These are phyloP conservation scores for Xerocomellus chrysenteron DNA, from an alignment of 768 basidiomycete species.

Conservation along the genomic window DNA sequence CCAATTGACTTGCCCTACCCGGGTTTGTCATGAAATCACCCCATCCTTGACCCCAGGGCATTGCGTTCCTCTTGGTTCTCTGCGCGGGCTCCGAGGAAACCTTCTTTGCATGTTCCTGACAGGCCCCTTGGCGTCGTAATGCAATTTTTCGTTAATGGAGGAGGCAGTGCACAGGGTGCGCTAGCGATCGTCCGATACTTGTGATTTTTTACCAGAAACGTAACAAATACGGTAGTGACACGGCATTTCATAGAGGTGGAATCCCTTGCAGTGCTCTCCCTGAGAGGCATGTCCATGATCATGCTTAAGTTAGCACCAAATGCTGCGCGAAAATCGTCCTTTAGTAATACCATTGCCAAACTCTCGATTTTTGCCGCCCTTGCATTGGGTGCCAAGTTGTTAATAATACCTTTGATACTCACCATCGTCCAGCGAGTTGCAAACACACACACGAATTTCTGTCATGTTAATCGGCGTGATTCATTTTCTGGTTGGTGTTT, in stretches of 20 bases:
- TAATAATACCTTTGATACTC: constrained; percentile 14
- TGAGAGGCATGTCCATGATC: neutral
- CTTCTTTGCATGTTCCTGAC: constrained; percentile 24
- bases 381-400: constrained; percentile 9
- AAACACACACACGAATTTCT: neutral
- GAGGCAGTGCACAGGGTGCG: constrained; percentile 20
- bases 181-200: neutral
- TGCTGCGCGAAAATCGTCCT: neutral
- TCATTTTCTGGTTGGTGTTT: neutral
- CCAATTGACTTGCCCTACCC: constrained; percentile 8
- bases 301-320: neutral
- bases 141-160: constrained; percentile 17
- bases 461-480: constrained; percentile 16
- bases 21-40: constrained; percentile 20
- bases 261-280: neutral
- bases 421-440: constrained; percentile 2
- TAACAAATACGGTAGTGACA: constrained; percentile 9
- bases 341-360: neutral
- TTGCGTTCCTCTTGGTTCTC: constrained; percentile 3
- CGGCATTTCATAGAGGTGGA: neutral
- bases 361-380: neutral
- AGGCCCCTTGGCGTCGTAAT: constrained; percentile 24
- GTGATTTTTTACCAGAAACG: constrained; percentile 3
- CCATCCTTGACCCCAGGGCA: constrained; percentile 21
- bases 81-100: constrained; percentile 35